Evolutionary conservation across 2,329 filamentous ascomycete genomes (phyloP).

Genomic region (Aspergillus sp.): DNA sequence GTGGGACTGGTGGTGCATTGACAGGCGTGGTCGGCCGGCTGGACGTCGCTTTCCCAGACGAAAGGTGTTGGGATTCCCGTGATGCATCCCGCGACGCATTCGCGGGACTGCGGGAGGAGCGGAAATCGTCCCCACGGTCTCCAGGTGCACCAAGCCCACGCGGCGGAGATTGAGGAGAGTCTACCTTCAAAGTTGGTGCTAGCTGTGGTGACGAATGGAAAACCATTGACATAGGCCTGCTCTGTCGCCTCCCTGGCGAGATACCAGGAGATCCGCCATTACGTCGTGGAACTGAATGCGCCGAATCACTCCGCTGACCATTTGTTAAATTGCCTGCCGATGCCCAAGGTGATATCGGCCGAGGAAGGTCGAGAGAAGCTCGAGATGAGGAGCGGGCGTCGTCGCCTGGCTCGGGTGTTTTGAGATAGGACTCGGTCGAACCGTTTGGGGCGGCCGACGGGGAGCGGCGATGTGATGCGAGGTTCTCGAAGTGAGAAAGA

Average conservation of each 20-base stretch:
- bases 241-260: slow-evolving; percentile 61
- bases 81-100: slow-evolving; percentile 24
- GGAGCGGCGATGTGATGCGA: slow-evolving; percentile 36
- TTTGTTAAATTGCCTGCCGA: slow-evolving; percentile 23
- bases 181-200: slow-evolving; percentile 43
- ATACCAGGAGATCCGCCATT: slow-evolving; percentile 51
- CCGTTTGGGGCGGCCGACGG: slow-evolving; percentile 28
- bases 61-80: slow-evolving; percentile 26
- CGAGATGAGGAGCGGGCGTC: slow-evolving; percentile 31
- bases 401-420: slow-evolving; percentile 33
- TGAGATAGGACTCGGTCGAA: slow-evolving; percentile 32
- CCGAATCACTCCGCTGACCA: slow-evolving; percentile 19
- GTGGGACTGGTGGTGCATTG: slow-evolving; percentile 23
- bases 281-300: slow-evolving; percentile 26
- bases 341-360: slow-evolving; percentile 41
- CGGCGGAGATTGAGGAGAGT: slow-evolving; percentile 46
- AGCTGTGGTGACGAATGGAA: slow-evolving; percentile 43
- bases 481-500: slow-evolving; percentile 50
- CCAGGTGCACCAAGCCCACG: slow-evolving; percentile 41
- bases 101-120: slow-evolving; percentile 25
- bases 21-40: slow-evolving; percentile 35
- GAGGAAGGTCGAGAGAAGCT: slow-evolving; percentile 45
- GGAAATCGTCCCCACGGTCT: slow-evolving; percentile 67
- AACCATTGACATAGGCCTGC: slow-evolving; percentile 46
- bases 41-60: slow-evolving; percentile 15